These are phyloP conservation scores for Selaginella tamariscina DNA, from an alignment of 75 land plant species.

Conservation along the genomic window DNA sequence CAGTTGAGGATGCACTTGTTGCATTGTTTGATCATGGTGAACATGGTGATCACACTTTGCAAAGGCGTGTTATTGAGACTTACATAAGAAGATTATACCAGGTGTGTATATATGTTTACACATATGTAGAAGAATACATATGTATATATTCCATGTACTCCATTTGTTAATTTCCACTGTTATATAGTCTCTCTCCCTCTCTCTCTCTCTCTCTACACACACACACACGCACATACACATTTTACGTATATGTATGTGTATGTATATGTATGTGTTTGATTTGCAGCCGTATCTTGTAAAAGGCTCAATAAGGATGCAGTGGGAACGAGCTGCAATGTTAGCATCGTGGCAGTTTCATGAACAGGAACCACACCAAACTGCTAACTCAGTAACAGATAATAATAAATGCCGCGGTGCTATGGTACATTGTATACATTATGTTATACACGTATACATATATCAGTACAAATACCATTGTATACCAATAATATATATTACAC, in stretches of 20 bases:
- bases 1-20: slow-evolving; percentile 97
- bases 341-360: slow-evolving; percentile 92
- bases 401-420: not conserved
- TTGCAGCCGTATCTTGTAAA: slow-evolving; percentile 87
- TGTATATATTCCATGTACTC: not conserved
- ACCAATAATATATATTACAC: too few relatives aligned
- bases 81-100: slow-evolving; percentile 87
- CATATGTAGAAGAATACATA: too few relatives aligned
- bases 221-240: too few relatives aligned
- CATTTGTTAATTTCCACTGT: not conserved
- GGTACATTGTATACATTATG: too few relatives aligned
- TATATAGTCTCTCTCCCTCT: not conserved
- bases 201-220: too few relatives aligned
- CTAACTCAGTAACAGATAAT: slow-evolving; percentile 8
- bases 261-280: not conserved
- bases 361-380: slow-evolving; percentile 48
- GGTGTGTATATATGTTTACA: too few relatives aligned
- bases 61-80: slow-evolving; percentile 91
- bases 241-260: too few relatives aligned
- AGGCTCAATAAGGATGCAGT: slow-evolving; percentile 92
- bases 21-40: slow-evolving; percentile 96
- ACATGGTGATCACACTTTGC: slow-evolving; percentile 92
- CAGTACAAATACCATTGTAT: too few relatives aligned
- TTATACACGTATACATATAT: too few relatives aligned
- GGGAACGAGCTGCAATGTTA: slow-evolving; percentile 86